Evolutionary conservation across 805 yeast species (phyloP).

Genomic region (Saccharomycopsis sp.): DNA sequence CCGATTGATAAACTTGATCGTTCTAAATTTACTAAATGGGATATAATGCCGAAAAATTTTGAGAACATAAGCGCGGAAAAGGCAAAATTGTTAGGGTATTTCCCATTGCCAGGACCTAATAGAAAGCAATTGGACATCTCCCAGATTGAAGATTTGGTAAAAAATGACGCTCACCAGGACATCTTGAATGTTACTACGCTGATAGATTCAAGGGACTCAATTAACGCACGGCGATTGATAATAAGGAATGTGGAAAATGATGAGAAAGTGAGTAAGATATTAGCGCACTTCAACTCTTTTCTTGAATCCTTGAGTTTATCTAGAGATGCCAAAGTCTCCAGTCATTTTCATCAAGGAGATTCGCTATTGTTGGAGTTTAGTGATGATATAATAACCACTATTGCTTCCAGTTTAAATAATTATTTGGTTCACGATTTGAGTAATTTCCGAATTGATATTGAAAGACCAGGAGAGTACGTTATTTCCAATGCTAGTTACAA

Average conservation of each 20-base stretch:
- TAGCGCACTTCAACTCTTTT: constrained; percentile 39
- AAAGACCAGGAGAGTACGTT: constrained; percentile 43
- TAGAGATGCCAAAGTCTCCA: constrained; percentile 29
- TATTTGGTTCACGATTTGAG: constrained; percentile 1
- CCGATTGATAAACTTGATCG: constrained; percentile 48
- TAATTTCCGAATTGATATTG: constrained; percentile 26
- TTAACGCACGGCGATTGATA: constrained; percentile 25
- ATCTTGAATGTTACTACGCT: constrained; percentile 23
- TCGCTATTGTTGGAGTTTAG: constrained; percentile 45
- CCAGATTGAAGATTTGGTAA: constrained; percentile 7
- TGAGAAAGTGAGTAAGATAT: constrained; percentile 30
- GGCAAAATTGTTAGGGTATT: constrained; percentile 73
- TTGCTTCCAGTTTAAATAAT: constrained; percentile 32
- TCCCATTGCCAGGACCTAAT: constrained; percentile 61
- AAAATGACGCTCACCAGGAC: constrained; percentile 10
- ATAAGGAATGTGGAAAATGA: constrained; percentile 17
- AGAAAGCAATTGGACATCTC: constrained; percentile 28
- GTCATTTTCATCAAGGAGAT: too few relatives aligned
- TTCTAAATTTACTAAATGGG: constrained; percentile 54
- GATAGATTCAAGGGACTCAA: constrained; percentile 26
- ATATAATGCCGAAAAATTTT: constrained; percentile 61
- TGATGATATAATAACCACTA: constrained; percentile 47
- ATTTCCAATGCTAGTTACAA: constrained; percentile 26
- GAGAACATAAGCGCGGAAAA: constrained; percentile 67
- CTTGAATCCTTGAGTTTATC: constrained; percentile 33